Percentiles rank a stretch among this genome's conserved stretches.
Conservation (phyloP, 1,139 yeast genomes). For the Yamadazyma atlantica region DNA sequence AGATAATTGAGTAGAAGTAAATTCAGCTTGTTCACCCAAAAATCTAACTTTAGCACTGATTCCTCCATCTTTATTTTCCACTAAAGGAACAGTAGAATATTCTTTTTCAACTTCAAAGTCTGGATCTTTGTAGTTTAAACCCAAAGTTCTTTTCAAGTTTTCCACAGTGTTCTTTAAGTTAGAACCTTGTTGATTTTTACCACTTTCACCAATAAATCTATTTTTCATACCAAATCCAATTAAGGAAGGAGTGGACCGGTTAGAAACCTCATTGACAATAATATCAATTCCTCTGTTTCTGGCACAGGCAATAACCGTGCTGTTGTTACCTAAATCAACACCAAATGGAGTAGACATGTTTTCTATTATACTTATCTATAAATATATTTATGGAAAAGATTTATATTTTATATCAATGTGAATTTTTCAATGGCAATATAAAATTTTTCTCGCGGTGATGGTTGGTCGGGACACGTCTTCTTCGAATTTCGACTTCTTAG, state of each 20-base stretch:
- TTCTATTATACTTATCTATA: conserved; percentile 5
- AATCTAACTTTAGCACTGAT: conserved; percentile 85
- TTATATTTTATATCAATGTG: background rate
- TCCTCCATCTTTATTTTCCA: conserved; percentile 68
- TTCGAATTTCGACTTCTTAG: conserved; percentile 2
- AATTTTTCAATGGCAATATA: background rate
- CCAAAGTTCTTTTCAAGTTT: conserved; percentile 88
- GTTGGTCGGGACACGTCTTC: background rate
- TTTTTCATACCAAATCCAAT: conserved; percentile 90
- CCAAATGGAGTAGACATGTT: conserved; percentile 82
- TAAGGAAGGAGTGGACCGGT: conserved; percentile 92
- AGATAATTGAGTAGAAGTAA: conserved; percentile 84
- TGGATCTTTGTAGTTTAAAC: conserved; percentile 73
- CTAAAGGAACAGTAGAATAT: conserved; percentile 70
- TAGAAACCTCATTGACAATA: conserved; percentile 96
- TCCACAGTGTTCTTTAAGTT: conserved; percentile 96
- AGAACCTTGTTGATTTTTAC: conserved; percentile 94
- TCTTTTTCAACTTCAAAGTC: conserved; percentile 74
- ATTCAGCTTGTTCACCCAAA: conserved; percentile 75
- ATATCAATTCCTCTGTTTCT: conserved; percentile 98
- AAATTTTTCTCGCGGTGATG: background rate
- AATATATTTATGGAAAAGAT: background rate
- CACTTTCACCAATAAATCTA: conserved; percentile 93
- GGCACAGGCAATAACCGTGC: conserved; percentile 94
- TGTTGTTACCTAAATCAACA: conserved; percentile 95